Conservation (phyloP, 2,329 filamentous ascomycete genomes). For the Metarhizium album region DNA sequence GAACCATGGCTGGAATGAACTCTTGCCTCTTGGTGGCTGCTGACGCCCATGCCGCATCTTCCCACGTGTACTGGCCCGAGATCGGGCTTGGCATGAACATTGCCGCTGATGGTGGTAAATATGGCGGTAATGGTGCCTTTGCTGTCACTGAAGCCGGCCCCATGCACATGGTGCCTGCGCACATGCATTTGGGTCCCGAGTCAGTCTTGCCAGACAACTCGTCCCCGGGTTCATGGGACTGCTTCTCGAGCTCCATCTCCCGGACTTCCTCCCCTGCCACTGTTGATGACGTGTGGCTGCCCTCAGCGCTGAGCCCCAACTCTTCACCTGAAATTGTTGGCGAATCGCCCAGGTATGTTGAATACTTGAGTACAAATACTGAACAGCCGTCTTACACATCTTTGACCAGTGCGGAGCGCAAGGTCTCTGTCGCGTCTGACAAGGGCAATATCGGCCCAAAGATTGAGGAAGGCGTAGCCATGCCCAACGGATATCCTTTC, state of each 20-base stretch:
- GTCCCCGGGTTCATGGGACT: constrained; percentile 41
- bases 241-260: constrained; percentile 41
- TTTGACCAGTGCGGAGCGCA: constrained; percentile 21
- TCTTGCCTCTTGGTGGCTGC: constrained; percentile 41
- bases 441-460: constrained; percentile 14
- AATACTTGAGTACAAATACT: constrained; percentile 5
- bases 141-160: constrained; percentile 29
- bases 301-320: constrained; percentile 24
- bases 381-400: constrained; percentile 6
- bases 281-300: constrained; percentile 37
- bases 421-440: constrained; percentile 19
- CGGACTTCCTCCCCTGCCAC: constrained; percentile 39
- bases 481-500: constrained; percentile 28
- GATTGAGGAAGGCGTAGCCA: constrained; percentile 19
- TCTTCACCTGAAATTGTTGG: constrained; percentile 39
- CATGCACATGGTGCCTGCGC: constrained; percentile 45
- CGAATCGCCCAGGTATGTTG: constrained; percentile 44
- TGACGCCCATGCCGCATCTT: constrained; percentile 33
- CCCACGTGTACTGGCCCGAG: constrained; percentile 40
- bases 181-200: constrained; percentile 45
- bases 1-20: constrained; percentile 36
- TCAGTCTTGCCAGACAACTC: constrained; percentile 36
- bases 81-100: constrained; percentile 35
- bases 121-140: constrained; percentile 26
- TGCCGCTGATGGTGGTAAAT: constrained; percentile 18